Percentiles rank a stretch among this genome's conserved stretches.
Evolutionary conservation across 2,329 filamentous ascomycete genomes (phyloP).

Genomic region (Cryphonectria radicalis): DNA sequence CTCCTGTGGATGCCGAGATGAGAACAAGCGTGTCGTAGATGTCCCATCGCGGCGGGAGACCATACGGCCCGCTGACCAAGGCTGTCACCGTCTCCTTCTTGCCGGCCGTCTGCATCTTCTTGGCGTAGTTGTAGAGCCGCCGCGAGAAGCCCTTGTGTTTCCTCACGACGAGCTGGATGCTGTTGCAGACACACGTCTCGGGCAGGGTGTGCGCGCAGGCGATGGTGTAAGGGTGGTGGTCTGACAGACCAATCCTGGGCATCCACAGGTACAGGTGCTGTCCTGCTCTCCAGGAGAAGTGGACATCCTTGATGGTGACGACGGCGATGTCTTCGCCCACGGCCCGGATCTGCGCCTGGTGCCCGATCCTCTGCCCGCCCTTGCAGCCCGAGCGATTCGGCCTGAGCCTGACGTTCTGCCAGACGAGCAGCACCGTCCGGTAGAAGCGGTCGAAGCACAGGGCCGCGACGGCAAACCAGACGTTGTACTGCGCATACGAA

Average conservation of each 20-base stretch:
- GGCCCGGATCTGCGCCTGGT: conserved; percentile 53
- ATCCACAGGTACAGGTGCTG: conserved; percentile 67
- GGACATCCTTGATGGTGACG: conserved; percentile 62
- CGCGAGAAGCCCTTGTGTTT: conserved; percentile 62
- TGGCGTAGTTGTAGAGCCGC: conserved; percentile 53
- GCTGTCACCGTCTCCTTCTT: conserved; percentile 44
- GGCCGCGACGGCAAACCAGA: conserved; percentile 69
- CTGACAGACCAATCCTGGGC: conserved; percentile 56
- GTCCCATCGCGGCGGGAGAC: conserved; percentile 59
- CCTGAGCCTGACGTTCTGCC: conserved; percentile 56
- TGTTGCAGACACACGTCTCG: conserved; percentile 60
- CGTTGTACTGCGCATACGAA: conserved; percentile 58
- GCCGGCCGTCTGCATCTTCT: conserved; percentile 38
- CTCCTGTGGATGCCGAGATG: conserved; percentile 66
- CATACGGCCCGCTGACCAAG: conserved; percentile 62
- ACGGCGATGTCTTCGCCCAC: conserved; percentile 59
- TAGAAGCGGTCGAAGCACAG: conserved; percentile 66
- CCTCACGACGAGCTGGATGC: conserved; percentile 61
- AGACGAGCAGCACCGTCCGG: conserved; percentile 52
- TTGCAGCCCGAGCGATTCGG: conserved; percentile 48
- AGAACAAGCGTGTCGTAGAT: conserved; percentile 63
- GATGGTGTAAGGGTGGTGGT: conserved; percentile 66
- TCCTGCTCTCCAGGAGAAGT: conserved; percentile 62
- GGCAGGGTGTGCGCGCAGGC: conserved; percentile 57
- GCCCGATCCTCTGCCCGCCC: conserved; percentile 55